Conservation (phyloP, 192 early-diverging fungal genomes). For the Thamnidium elegans region DNA sequence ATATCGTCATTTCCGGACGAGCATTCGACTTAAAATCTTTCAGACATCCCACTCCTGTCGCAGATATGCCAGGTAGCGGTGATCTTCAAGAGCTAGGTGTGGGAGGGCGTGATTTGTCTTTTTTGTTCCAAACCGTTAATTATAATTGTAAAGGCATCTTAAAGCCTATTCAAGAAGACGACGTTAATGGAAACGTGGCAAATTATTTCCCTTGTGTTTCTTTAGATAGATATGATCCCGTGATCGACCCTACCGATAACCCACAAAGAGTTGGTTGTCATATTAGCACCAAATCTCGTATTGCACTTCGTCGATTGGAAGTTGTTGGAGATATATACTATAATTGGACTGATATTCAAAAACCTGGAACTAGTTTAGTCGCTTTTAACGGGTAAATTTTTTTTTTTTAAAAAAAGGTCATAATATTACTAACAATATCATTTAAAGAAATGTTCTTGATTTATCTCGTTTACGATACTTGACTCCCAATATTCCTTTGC, state of each 20-base stretch:
- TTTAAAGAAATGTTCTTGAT: slow-evolving; percentile 61
- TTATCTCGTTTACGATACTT: slow-evolving; percentile 60
- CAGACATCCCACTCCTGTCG: slow-evolving; percentile 41
- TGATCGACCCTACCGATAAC: slow-evolving; percentile 52
- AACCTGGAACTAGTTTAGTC: slow-evolving; percentile 52
- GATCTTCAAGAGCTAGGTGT: slow-evolving; percentile 57
- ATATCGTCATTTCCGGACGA: slow-evolving; percentile 61
- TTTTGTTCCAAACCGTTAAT: slow-evolving; percentile 78
- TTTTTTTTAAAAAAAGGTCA: background rate
- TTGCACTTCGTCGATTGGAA: slow-evolving; percentile 43
- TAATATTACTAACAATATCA: background rate
- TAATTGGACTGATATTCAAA: slow-evolving; percentile 62
- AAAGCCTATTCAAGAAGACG: slow-evolving; percentile 29
- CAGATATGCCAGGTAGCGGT: slow-evolving; percentile 42
- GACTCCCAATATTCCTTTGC: slow-evolving; percentile 50
- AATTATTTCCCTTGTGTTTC: slow-evolving; percentile 74
- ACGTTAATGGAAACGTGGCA: slow-evolving; percentile 38
- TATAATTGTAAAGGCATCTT: slow-evolving; percentile 62
- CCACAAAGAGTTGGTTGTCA: slow-evolving; percentile 60
- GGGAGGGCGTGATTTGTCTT: slow-evolving; percentile 69
- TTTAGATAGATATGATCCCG: slow-evolving; percentile 39
- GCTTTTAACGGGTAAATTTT: slow-evolving; percentile 66
- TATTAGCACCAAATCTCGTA: slow-evolving; percentile 40
- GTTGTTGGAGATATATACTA: slow-evolving; percentile 64
- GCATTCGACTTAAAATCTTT: slow-evolving; percentile 61